Base-by-base conservation (phyloP, 2,329 filamentous ascomycete genomes). In the Trichoderma endophyticum region DNA sequence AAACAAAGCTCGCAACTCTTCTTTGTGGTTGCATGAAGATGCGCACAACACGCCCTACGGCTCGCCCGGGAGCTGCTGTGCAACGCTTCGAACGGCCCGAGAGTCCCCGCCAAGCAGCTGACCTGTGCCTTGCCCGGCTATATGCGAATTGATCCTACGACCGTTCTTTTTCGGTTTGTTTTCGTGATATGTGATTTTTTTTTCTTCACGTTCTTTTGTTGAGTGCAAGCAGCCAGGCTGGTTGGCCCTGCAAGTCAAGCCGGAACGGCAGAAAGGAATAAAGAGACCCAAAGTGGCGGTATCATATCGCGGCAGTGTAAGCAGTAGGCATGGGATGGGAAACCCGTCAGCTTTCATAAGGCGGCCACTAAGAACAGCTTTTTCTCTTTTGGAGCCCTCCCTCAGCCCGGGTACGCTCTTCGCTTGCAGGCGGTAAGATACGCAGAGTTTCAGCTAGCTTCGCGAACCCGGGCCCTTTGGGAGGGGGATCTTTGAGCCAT, bases 1-100 rank as follows among this genome's bases (percentile, higher is more conserved):
- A n/a, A 21, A 54, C 11, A 54, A 21, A 18, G 15, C 15, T 43
- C 48, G 11, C 48, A 54, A 54, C 7, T 48, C 26, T 57, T 26
- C 11, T 60, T 43, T 60, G 48, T 54, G 48, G 48, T 54, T 54
- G 48, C 48, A 54, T 54, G 21, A 54, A 54, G 48, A 54, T 54
- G n/a, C 48, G 48, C 32, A 39, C 32, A 39, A 15, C n/a, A 32
- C 34, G 60, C 57, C 24, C 62, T 56, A 36, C 64, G 64, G 64
- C 32, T 67, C 64, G 64, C 32, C 64, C 54, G 64, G 64, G 64
- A 67, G 61, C 26, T 60, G 62, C 28, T 65, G 62, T 32, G 26
- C 6, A 51, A 54, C 43, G 43, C 24, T 64, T 64, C 57, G n/a
- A 61, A 61, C 57, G 57, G 57, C 57, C 57, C 57, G 57, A 61